phyloP scores from a whole-genome alignment of 2,329 filamentous ascomycete species.

The Elsinoe ampelina region DNA sequence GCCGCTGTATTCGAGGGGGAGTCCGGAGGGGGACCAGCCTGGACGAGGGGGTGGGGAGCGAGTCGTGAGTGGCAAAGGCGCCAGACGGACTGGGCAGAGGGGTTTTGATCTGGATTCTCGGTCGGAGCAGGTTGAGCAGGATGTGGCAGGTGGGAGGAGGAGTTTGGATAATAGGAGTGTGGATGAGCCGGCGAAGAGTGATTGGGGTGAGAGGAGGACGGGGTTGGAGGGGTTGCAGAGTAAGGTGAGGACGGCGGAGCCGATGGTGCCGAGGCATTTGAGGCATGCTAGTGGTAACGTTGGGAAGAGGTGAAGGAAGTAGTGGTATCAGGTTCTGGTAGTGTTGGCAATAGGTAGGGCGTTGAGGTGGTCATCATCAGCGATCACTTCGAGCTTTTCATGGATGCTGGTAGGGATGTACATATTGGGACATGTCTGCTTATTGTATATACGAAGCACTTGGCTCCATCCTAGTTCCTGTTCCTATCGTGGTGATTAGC shows the following conservation, averaged over 20 bases:
- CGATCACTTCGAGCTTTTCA: too few species aligned
- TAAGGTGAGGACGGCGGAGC: background rate
- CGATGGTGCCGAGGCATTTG: slow-evolving; percentile 10
- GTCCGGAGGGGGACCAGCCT: background rate
- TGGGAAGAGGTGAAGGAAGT: background rate
- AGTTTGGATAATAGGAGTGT: slow-evolving; percentile 1
- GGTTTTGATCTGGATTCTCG: background rate
- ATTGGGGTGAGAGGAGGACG: slow-evolving; percentile 4
- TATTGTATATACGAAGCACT: too few species aligned
- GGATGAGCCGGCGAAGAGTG: slow-evolving; percentile 2
- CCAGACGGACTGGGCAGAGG: background rate
- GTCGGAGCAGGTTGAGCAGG: background rate
- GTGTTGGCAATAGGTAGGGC: too few species aligned
- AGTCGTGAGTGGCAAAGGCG: background rate
- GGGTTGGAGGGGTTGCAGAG: slow-evolving; percentile 8
- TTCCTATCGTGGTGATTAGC: too few species aligned
- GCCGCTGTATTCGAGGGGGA: background rate
- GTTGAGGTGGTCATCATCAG: too few species aligned
- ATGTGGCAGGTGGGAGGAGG: background rate
- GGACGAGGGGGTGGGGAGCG: background rate
- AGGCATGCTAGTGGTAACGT: slow-evolving; percentile 12
- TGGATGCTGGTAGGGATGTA: too few species aligned
- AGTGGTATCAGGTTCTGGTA: background rate
- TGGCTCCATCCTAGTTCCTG: too few species aligned
- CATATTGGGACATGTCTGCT: too few species aligned